phyloP scores from a whole-genome alignment of 306 rosid species.

The Lathyrus sativus region DNA sequence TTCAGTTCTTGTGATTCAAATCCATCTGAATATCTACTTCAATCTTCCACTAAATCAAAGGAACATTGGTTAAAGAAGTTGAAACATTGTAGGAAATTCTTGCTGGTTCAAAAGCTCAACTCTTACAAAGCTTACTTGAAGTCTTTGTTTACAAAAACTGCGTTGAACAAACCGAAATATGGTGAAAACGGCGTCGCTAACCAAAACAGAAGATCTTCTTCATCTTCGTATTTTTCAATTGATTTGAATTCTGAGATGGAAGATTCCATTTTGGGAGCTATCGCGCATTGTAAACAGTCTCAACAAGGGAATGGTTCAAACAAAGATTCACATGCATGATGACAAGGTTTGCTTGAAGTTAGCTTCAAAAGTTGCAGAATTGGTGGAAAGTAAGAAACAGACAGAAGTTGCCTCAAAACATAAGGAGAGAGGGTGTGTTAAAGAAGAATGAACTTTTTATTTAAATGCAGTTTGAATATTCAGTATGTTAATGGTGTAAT shows the following conservation, averaged over 20 bases:
- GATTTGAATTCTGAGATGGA: constrained; percentile 58
- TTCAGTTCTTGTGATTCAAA: constrained; percentile 21
- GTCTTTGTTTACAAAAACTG: constrained; percentile 59
- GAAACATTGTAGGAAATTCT: constrained; percentile 51
- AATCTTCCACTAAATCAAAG: constrained; percentile 25
- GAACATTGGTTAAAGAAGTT: constrained; percentile 58
- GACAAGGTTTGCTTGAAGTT: background rate
- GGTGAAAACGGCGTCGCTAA: background rate
- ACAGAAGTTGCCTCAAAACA: background rate
- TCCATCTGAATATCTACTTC: background rate
- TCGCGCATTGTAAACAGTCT: constrained; percentile 72
- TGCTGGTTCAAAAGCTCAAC: constrained; percentile 52
- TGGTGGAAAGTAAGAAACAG: constrained; percentile 41
- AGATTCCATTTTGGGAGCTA: constrained; percentile 71
- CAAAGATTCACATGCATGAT: constrained; percentile 27
- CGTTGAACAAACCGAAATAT: constrained; percentile 14
- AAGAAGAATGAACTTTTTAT: background rate
- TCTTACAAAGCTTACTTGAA: constrained; percentile 60
- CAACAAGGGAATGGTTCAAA: constrained; percentile 37
- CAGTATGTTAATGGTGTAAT: constrained; percentile 6
- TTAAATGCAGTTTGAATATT: background rate
- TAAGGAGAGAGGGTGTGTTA: background rate
- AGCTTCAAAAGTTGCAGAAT: constrained; percentile 41
- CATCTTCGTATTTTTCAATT: constrained; percentile 71
- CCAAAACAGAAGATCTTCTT: constrained; percentile 31